Conservation (phyloP, 176 grass and related monocot genomes). For the Musa troglodytarum region DNA sequence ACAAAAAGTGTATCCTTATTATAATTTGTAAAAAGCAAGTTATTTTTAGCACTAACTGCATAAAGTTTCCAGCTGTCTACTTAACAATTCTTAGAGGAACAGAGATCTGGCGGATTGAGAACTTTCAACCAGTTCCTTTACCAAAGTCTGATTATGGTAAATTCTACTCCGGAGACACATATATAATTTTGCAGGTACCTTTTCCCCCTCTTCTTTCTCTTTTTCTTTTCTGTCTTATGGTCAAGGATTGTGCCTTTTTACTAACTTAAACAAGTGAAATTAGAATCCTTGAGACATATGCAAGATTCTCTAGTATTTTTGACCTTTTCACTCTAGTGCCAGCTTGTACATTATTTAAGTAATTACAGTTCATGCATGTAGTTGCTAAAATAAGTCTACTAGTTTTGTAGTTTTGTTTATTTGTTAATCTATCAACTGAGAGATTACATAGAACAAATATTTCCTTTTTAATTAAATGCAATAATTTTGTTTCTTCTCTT, state of each 20-base stretch:
- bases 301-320: too few species aligned
- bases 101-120: slow-evolving; percentile 90
- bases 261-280: too few species aligned
- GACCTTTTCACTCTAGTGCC: too few species aligned
- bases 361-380: too few species aligned
- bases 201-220: background rate
- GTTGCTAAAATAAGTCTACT: too few species aligned
- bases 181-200: slow-evolving; percentile 73
- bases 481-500: too few species aligned
- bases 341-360: too few species aligned
- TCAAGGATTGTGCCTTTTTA: background rate
- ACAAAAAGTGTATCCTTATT: slow-evolving; percentile 50
- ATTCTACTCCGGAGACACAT: slow-evolving; percentile 91
- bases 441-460: too few species aligned
- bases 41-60: background rate
- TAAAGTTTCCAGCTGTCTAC: slow-evolving; percentile 4
- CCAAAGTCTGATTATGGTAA: slow-evolving; percentile 75
- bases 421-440: too few species aligned
- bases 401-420: too few species aligned
- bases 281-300: too few species aligned
- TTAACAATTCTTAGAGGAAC: slow-evolving; percentile 61
- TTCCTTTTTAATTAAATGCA: too few species aligned
- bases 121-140: slow-evolving; percentile 77
- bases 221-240: background rate
- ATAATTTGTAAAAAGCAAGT: background rate